A percentile compares a stretch with the other conserved stretches of the same genome.
Evolutionary conservation across 495 filamentous ascomycete genomes (phyloP).

Genomic region (Penicillium simplicissimum): DNA sequence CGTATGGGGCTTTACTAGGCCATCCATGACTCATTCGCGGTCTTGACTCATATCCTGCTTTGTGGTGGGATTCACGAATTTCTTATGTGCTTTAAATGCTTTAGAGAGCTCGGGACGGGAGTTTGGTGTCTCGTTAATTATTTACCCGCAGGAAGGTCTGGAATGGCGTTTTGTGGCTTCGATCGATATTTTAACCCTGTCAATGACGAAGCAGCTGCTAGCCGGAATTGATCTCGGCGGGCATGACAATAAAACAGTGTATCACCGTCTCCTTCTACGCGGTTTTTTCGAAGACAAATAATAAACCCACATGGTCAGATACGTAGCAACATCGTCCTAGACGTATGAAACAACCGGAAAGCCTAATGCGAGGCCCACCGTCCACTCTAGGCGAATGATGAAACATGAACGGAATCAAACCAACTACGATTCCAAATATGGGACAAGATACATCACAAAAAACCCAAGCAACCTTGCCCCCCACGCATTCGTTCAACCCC

Average conservation of each 20-base stretch:
- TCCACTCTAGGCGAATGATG: not conserved
- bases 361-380: not conserved
- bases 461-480: not conserved
- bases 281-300: not conserved
- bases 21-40: not conserved
- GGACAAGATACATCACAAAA: constrained; percentile 11
- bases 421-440: constrained; percentile 14
- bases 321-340: not conserved
- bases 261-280: not conserved
- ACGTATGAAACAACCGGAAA: constrained; percentile 1
- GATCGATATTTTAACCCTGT: not conserved
- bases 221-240: not conserved
- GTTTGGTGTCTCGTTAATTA: not conserved
- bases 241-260: not conserved
- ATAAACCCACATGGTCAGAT: not conserved
- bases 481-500: constrained; percentile 5
- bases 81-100: not conserved
- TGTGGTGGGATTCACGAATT: not conserved
- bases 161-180: not conserved
- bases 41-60: not conserved
- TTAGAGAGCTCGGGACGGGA: not conserved
- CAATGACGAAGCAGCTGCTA: not conserved
- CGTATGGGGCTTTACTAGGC: constrained; percentile 72
- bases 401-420: constrained; percentile 13
- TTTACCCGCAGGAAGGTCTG: not conserved